Conservation (phyloP, 768 basidiomycete species). For the Hygrophorus russula region DNA sequence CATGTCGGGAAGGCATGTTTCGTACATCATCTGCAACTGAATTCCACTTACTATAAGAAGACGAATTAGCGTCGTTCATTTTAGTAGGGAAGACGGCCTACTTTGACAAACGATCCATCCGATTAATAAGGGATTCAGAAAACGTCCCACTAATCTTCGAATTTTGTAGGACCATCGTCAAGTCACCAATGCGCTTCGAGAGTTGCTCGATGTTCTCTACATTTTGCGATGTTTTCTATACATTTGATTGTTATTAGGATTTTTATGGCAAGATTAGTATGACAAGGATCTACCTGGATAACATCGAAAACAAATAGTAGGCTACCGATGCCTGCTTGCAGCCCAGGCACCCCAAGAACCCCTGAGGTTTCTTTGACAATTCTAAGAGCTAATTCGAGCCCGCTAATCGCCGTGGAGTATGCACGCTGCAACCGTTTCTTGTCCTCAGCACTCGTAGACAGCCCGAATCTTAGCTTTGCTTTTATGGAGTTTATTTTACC, state of each 20-base stretch:
- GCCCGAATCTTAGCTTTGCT: neutral
- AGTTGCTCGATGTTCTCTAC: slow-evolving; percentile 5
- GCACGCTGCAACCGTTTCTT: neutral
- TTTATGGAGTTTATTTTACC: neutral
- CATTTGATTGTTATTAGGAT: neutral
- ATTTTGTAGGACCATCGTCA: slow-evolving; percentile 1
- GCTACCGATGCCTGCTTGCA: neutral
- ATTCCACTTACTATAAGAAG: neutral
- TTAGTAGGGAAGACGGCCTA: neutral
- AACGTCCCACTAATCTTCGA: neutral
- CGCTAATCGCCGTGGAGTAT: neutral
- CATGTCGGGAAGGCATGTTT: neutral
- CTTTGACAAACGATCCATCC: slow-evolving; percentile 2
- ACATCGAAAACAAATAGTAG: slow-evolving; percentile 2
- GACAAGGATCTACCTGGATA: neutral
- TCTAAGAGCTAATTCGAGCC: neutral
- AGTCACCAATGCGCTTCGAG: neutral
- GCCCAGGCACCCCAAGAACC: slow-evolving; percentile 1
- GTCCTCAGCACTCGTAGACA: neutral
- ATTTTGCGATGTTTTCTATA: slow-evolving; percentile 6
- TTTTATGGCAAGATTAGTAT: no score
- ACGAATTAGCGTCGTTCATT: neutral
- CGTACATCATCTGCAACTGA: neutral
- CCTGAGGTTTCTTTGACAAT: slow-evolving; percentile 1
- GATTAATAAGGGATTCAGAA: neutral